Base-by-base conservation (phyloP, 2,329 filamentous ascomycete species). In the Metarhizium guizhouense region DNA sequence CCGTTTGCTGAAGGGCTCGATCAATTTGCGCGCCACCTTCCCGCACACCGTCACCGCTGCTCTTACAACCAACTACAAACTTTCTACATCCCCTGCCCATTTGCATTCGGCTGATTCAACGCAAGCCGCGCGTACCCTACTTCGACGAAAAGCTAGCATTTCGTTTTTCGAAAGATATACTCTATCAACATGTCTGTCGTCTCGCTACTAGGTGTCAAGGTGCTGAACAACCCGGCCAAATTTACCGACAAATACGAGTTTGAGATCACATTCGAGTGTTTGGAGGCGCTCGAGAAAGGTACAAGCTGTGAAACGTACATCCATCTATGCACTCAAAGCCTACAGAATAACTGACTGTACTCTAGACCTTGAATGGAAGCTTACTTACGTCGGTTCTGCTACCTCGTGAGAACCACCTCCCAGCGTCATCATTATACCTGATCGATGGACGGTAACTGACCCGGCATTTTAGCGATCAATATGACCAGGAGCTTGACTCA, bases 261-360 rank as follows among this genome's bases (percentile, higher is more conserved):
- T 64, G 93, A 99, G 75, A 97, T 99, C 71, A 99, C 94, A 18
- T 99, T 99, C 61, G 94, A 99, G 74, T 97, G 94, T 68, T 84
- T 97, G 29, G 94, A 99, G 77, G 84, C 87, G 63, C 82, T 99
- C 43, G 89, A 95, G 70, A 96, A 96, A 75, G 92, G 91, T 92
- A 72, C 36, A 72, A 51, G 16, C 48, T 16, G 48, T 2, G 20
- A 54, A 16, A 14, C 40, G 20, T n/a, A 6, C 45, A 29, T 48
- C 14, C 10, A n/a, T 30, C 45, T 18, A 30, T 18, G 40, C 40
- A 43, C 16, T 13, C 11, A 13, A 14, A 48, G 5, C 10, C 18
- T 11, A 18, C 18, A 30, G 25, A 6, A 14, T 4, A 30, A 1
- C 54, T 56, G 43, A 56, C 16, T 14, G 16, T 14, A 20, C 52